A percentile compares a stretch with the other conserved stretches of the same genome.
Conservation (phyloP, 2,329 filamentous ascomycete species). For the Gnomoniopsis sp. region DNA sequence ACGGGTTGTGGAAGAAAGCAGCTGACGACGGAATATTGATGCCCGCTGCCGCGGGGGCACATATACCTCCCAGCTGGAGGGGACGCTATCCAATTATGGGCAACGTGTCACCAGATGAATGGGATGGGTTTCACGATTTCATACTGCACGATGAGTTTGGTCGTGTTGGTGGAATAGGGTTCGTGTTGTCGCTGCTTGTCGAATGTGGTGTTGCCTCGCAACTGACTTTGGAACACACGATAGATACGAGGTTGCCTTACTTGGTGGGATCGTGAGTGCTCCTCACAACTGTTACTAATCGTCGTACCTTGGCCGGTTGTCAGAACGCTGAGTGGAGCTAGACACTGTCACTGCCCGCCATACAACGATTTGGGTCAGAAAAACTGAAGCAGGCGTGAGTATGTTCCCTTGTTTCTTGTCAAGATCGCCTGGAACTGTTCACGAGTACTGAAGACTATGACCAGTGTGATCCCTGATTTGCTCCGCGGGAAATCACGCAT, state of each 20-base stretch:
- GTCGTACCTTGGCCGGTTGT: too few relatives aligned
- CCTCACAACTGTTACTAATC: too few relatives aligned
- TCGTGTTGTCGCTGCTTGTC: too few relatives aligned
- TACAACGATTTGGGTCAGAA: slow-evolving; percentile 24
- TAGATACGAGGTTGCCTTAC: slow-evolving; percentile 16
- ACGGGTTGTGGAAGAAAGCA: slow-evolving; percentile 7
- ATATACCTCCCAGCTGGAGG: slow-evolving; percentile 7
- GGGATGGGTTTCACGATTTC: slow-evolving; percentile 36
- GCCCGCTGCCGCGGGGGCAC: slow-evolving; percentile 14
- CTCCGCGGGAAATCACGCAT: slow-evolving; percentile 33
- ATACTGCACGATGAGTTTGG: slow-evolving; percentile 34
- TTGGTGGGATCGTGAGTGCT: slow-evolving; percentile 11
- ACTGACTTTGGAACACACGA: too few relatives aligned
- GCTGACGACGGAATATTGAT: slow-evolving; percentile 16
- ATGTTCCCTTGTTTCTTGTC: slow-evolving; percentile 14
- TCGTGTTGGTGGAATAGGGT: slow-evolving; percentile 22
- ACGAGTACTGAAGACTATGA: slow-evolving; percentile 1
- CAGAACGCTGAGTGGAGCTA: not conserved
- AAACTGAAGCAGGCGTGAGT: slow-evolving; percentile 23
- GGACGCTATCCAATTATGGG: slow-evolving; percentile 23
- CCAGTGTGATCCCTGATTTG: slow-evolving; percentile 27
- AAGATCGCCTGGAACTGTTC: slow-evolving; percentile 19
- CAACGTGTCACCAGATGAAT: slow-evolving; percentile 26
- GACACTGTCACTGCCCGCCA: slow-evolving; percentile 19
- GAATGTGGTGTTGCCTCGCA: too few relatives aligned